Conservation (phyloP, 768 basidiomycete genomes). For the Lanmaoa pseudosensibilis region DNA sequence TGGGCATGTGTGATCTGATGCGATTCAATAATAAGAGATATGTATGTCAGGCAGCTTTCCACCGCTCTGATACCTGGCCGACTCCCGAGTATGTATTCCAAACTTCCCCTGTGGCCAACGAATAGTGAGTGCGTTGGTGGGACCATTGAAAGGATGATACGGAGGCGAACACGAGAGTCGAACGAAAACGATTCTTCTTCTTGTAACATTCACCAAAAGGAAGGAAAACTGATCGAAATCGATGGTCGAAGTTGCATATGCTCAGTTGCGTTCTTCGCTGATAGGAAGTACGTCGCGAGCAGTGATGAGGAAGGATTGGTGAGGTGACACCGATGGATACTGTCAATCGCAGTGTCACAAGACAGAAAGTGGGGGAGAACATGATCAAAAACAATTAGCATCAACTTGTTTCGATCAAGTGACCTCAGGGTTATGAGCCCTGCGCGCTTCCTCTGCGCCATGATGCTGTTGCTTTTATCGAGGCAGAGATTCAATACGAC, state of each 20-base stretch:
- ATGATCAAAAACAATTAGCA: conserved; percentile 22
- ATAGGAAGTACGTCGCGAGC: not conserved
- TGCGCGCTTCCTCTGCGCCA: conserved; percentile 51
- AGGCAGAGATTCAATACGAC: accelerated
- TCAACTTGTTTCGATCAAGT: conserved; percentile 50
- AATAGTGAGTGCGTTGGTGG: not conserved
- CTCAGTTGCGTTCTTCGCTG: not conserved
- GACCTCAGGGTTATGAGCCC: conserved; percentile 52
- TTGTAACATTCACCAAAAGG: not conserved
- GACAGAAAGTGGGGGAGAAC: too few species aligned
- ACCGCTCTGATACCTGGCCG: not conserved
- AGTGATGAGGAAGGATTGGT: not conserved
- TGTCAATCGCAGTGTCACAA: too few species aligned
- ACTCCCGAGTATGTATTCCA: not conserved
- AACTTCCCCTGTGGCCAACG: too few species aligned
- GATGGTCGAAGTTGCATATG: not conserved
- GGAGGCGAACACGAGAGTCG: not conserved
- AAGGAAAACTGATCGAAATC: not conserved
- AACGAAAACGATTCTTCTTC: not conserved
- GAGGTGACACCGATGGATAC: too few species aligned
- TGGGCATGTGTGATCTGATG: not conserved
- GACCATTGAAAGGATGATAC: too few species aligned
- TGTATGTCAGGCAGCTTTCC: not conserved
- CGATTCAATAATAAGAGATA: not conserved
- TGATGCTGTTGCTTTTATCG: conserved; percentile 32